phyloP scores from a whole-genome alignment of 768 basidiomycete species.

The Mycena amicta region DNA sequence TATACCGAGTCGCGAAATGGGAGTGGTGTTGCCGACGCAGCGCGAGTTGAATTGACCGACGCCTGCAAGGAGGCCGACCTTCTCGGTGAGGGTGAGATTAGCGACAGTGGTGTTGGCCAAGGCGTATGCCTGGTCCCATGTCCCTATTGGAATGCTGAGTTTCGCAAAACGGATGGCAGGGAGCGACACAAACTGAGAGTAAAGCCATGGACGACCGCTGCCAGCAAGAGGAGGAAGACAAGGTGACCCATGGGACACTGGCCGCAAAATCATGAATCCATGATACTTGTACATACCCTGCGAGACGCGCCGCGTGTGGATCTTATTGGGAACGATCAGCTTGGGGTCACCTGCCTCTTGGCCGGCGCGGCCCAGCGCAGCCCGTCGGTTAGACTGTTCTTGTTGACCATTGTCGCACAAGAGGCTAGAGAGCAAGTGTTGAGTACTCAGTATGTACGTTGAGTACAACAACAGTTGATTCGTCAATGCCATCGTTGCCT shows the following conservation, averaged over 20 bases:
- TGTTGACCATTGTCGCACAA: too few relatives aligned
- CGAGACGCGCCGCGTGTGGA: not conserved
- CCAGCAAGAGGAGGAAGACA: not conserved
- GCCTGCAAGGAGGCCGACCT: conserved; percentile 16
- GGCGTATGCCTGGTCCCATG: conserved; percentile 18
- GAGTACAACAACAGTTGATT: not conserved
- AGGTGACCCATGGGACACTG: not conserved
- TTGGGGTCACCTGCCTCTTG: not conserved
- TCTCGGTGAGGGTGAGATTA: conserved; percentile 18
- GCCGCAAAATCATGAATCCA: not conserved
- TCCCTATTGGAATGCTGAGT: not conserved
- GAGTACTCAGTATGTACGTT: too few relatives aligned
- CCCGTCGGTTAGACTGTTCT: too few relatives aligned
- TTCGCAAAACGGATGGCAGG: not conserved
- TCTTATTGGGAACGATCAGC: not conserved
- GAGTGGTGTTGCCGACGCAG: conserved; percentile 18
- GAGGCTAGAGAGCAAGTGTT: too few relatives aligned
- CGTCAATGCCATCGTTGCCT: conserved; percentile 24
- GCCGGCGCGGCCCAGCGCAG: too few relatives aligned
- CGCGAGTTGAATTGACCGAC: conserved; percentile 18
- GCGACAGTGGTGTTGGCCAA: conserved; percentile 21
- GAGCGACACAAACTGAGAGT: conserved; percentile 8
- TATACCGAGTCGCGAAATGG: conserved; percentile 11
- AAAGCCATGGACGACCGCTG: conserved; percentile 4
- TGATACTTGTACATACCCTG: not conserved